A percentile compares a stretch with the other conserved stretches of the same genome.
Conservation (phyloP, 345 rosid genomes). For the Ailanthus altissimus region DNA sequence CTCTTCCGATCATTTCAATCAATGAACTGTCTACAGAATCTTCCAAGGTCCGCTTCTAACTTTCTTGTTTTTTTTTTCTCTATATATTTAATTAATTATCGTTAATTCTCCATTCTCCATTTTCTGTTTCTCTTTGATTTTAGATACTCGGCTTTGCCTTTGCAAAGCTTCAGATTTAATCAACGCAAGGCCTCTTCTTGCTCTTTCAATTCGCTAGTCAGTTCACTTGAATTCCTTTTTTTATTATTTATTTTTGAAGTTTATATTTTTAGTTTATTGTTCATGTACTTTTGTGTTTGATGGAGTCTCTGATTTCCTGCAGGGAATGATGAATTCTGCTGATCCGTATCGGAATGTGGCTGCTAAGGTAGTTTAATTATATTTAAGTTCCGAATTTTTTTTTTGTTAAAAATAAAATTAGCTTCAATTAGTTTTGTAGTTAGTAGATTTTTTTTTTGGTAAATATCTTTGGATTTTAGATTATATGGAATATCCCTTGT, state of each 20-base stretch:
- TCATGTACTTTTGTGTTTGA: background rate
- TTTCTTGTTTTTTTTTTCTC: background rate
- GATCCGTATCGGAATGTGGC: slow-evolving; percentile 35
- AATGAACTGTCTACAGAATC: slow-evolving; percentile 70
- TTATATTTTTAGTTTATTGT: background rate
- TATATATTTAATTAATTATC: background rate
- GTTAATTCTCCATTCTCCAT: background rate
- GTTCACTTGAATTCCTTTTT: background rate
- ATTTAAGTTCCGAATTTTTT: background rate
- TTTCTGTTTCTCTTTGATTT: background rate
- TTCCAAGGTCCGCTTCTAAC: slow-evolving; percentile 44
- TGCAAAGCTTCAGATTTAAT: slow-evolving; percentile 40
- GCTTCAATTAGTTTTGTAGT: background rate
- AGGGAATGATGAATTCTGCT: slow-evolving; percentile 44
- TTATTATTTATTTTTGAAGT: too few relatives aligned
- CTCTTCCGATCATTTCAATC: background rate
- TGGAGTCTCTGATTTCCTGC: slow-evolving; percentile 28
- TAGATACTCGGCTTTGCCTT: slow-evolving; percentile 60
- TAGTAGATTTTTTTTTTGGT: background rate
- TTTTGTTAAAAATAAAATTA: background rate
- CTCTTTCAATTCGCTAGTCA: slow-evolving; percentile 38
- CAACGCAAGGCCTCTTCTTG: slow-evolving; percentile 39
- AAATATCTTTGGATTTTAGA: background rate
- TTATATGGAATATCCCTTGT: slow-evolving; percentile 11
- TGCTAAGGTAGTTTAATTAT: slow-evolving; percentile 49